Evolutionary conservation across 192 early-diverging fungal species (phyloP).

Genomic region (Gamsiella multidivaricata): DNA sequence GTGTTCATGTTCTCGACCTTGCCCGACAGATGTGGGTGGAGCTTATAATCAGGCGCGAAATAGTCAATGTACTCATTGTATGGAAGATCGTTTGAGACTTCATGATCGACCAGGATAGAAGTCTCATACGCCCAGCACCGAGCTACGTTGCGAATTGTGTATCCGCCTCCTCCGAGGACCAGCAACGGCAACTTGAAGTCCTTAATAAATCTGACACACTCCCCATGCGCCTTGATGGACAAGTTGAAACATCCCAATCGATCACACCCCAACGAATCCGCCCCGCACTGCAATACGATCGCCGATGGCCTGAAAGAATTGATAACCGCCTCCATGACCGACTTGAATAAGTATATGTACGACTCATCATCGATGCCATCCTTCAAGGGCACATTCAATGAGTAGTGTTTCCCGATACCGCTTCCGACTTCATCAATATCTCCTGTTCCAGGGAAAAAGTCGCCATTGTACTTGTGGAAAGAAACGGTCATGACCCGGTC

Average conservation of each 20-base stretch:
- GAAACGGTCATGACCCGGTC: conserved; percentile 96
- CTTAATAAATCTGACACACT: conserved; percentile 85
- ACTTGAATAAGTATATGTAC: conserved; percentile 83
- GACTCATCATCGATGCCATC: conserved; percentile 88
- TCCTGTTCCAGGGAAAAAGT: conserved; percentile 95
- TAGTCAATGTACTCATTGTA: conserved; percentile 81
- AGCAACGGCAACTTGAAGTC: conserved; percentile 80
- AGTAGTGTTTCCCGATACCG: conserved; percentile 81
- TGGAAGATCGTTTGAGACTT: conserved; percentile 81
- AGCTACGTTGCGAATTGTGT: conserved; percentile 90
- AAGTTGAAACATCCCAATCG: conserved; percentile 65
- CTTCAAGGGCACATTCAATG: conserved; percentile 91
- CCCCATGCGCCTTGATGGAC: conserved; percentile 77
- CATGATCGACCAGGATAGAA: conserved; percentile 79
- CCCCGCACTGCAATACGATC: conserved; percentile 94
- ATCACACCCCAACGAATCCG: conserved; percentile 67
- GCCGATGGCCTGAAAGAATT: conserved; percentile 81
- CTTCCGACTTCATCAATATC: conserved; percentile 81
- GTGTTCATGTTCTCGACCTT: conserved; percentile 92
- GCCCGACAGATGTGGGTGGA: conserved; percentile 88
- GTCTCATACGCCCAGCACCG: conserved; percentile 97
- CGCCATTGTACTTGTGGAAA: conserved; percentile 93
- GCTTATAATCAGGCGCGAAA: conserved; percentile 88
- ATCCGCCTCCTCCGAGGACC: conserved; percentile 92
- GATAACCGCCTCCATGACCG: conserved; percentile 77